Conservation (phyloP, 805 yeast genomes). For the Schwanniomyces polymorphus region DNA sequence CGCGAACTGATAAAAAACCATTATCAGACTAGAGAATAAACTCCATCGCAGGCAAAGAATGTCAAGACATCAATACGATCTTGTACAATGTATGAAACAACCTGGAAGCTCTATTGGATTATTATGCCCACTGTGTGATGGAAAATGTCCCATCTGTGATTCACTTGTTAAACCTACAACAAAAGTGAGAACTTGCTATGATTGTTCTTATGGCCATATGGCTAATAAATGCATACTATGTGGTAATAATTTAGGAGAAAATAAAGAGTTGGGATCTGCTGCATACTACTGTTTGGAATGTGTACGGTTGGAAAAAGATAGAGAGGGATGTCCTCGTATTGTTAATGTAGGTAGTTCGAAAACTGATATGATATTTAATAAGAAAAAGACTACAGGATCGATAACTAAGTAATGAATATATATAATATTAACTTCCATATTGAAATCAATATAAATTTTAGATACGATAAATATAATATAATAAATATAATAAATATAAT, state of each 20-base stretch:
- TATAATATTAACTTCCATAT: not conserved
- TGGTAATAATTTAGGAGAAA: constrained; percentile 60
- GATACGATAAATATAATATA: no score
- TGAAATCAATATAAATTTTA: not conserved
- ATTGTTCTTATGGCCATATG: constrained; percentile 73
- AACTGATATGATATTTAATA: constrained; percentile 64
- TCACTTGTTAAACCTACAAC: constrained; percentile 73
- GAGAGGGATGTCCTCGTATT: constrained; percentile 92
- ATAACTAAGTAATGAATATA: constrained; percentile 1
- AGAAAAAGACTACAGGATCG: constrained; percentile 31
- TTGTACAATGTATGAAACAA: constrained; percentile 79
- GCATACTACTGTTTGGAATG: constrained; percentile 89
- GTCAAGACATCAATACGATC: constrained; percentile 90
- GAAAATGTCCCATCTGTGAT: constrained; percentile 88
- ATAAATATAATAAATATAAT: not conserved
- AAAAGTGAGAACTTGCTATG: constrained; percentile 75
- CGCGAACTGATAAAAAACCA: constrained; percentile 1
- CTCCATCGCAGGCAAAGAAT: constrained; percentile 29
- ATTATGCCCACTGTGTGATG: constrained; percentile 85
- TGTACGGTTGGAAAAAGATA: constrained; percentile 70
- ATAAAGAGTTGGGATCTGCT: constrained; percentile 32
- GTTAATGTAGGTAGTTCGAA: constrained; percentile 77
- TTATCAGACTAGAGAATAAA: not conserved
- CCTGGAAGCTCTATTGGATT: constrained; percentile 75
- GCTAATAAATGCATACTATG: constrained; percentile 77